These are phyloP conservation scores for Sutorius australiensis DNA, from an alignment of 768 basidiomycete species.

Conservation along the genomic window DNA sequence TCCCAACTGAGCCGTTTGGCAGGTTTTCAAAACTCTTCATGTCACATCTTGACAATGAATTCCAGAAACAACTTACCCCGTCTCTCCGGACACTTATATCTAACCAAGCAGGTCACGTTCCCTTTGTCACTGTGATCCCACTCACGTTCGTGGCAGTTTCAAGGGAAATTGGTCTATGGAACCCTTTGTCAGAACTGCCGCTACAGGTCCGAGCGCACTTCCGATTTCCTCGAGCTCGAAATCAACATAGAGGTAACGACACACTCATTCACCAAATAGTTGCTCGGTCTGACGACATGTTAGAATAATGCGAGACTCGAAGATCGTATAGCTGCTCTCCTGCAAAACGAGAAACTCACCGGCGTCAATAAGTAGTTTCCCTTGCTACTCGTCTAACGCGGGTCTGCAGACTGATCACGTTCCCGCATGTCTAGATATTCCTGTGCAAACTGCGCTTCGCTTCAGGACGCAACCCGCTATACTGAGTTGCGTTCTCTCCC, in stretches of 20 bases:
- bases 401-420: background rate
- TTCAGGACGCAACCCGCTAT: conserved; percentile 79
- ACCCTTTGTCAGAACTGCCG: conserved; percentile 74
- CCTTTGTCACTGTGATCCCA: background rate
- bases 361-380: conserved; percentile 75
- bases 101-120: conserved; percentile 52
- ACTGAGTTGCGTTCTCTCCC: conserved; percentile 70
- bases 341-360: conserved; percentile 67
- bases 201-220: conserved; percentile 59
- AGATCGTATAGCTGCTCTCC: conserved; percentile 60
- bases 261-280: background rate
- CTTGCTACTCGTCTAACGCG: background rate
- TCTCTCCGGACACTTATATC: conserved; percentile 64
- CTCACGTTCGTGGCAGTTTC: conserved; percentile 54
- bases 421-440: conserved; percentile 53
- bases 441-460: conserved; percentile 67
- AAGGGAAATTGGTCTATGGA: conserved; percentile 78
- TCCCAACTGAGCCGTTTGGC: conserved; percentile 6
- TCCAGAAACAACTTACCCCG: conserved; percentile 71
- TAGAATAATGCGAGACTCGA: conserved; percentile 73
- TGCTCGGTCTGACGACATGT: background rate
- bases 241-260: conserved; percentile 66
- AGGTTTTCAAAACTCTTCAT: conserved; percentile 96
- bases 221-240: conserved; percentile 86
- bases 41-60: conserved; percentile 82